Percentiles rank a stretch among this genome's conserved stretches.
phyloP scores from a whole-genome alignment of 495 filamentous ascomycete genomes.

The Achaetomiella virescens region DNA sequence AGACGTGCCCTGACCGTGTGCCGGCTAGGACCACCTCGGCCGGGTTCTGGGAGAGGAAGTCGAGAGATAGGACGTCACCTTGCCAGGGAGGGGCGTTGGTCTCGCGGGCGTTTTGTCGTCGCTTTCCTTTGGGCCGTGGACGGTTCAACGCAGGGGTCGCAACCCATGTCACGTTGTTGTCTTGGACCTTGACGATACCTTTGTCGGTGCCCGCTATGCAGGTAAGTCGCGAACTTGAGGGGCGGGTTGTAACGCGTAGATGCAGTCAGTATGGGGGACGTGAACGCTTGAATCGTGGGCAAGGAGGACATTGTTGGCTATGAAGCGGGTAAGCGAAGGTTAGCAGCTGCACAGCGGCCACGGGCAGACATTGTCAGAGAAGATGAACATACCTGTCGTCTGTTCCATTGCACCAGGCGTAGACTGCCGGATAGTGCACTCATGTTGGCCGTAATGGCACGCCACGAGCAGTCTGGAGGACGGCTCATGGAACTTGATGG shows the following conservation, averaged over 20 bases:
- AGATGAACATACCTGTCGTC: no score
- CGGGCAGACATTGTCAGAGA: no score
- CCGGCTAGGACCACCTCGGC: slow-evolving; percentile 31
- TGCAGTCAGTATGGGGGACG: background rate
- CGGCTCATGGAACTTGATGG: slow-evolving; percentile 28
- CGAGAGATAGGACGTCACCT: slow-evolving; percentile 23
- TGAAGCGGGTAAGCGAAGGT: no score
- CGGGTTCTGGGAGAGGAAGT: slow-evolving; percentile 23
- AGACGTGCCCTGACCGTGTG: slow-evolving; percentile 31
- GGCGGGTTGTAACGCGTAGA: slow-evolving; percentile 14
- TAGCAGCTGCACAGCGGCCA: no score
- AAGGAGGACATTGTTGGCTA: background rate
- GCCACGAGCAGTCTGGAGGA: slow-evolving; percentile 25
- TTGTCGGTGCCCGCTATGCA: slow-evolving; percentile 30
- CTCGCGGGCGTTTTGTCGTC: background rate
- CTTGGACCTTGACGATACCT: slow-evolving; percentile 21
- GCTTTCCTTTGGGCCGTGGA: background rate
- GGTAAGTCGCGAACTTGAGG: slow-evolving; percentile 5
- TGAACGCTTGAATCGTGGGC: background rate
- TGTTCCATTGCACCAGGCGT: no score
- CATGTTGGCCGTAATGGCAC: background rate
- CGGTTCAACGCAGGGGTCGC: background rate
- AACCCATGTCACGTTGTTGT: slow-evolving; percentile 12
- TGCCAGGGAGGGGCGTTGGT: background rate
- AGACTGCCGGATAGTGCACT: slow-evolving; percentile 10